Percentiles rank a stretch among this genome's conserved stretches.
Evolutionary conservation across 352 stramenopile species (phyloP).

Genomic region (Blastocystis sp.): DNA sequence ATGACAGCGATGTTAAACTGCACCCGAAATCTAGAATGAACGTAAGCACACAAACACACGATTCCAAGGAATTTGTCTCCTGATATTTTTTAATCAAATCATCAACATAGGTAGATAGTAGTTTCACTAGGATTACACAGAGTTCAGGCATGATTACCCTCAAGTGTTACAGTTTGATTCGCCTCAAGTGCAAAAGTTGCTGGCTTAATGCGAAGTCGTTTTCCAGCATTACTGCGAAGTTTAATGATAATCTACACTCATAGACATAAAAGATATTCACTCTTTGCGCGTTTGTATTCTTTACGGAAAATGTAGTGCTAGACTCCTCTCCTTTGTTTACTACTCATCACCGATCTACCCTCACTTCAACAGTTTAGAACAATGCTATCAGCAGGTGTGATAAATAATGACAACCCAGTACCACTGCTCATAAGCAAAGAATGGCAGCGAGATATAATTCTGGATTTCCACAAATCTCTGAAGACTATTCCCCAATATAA

Average conservation of each 20-base stretch:
- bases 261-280: not conserved
- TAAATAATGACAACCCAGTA: not conserved
- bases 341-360: not conserved
- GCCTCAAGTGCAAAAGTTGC: not conserved
- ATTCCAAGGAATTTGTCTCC: slow-evolving; percentile 1
- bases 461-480: not conserved
- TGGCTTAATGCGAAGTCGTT: slow-evolving; percentile 1
- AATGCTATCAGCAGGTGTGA: slow-evolving; percentile 7
- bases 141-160: not conserved
- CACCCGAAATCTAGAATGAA: not conserved
- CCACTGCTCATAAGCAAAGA: not conserved
- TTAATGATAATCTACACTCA: slow-evolving; percentile 17
- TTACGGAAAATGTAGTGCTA: not conserved
- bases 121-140: not conserved
- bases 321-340: not conserved
- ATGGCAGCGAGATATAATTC: not conserved
- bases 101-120: slow-evolving; percentile 5
- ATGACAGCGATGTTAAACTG: slow-evolving; percentile 8
- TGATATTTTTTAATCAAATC: slow-evolving; percentile 15
- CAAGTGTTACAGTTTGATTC: not conserved
- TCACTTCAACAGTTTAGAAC: not conserved
- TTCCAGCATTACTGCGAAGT: slow-evolving; percentile 24
- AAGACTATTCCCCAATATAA: not conserved
- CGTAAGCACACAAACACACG: not conserved
- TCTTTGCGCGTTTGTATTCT: slow-evolving; percentile 39